phyloP scores from a whole-genome alignment of 768 basidiomycete species.

The Russula olivacea region DNA sequence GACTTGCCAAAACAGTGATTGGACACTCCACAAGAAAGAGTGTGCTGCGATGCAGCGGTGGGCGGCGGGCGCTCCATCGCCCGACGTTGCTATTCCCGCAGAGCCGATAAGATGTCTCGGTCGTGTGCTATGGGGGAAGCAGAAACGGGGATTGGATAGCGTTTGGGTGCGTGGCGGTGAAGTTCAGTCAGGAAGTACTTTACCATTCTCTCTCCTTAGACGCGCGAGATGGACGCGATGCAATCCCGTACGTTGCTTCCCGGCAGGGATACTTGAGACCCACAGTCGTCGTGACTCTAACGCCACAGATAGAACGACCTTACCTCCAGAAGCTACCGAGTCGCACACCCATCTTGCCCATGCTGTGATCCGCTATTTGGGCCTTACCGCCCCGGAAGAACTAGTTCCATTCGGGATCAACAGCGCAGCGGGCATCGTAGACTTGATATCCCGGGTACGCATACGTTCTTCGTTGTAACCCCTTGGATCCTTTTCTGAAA shows the following conservation, averaged over 20 bases:
- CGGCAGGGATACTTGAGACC: neutral
- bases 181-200: too few relatives aligned
- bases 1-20: slow-evolving; percentile 69
- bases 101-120: slow-evolving; percentile 79
- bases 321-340: slow-evolving; percentile 46
- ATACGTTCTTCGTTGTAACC: too few relatives aligned
- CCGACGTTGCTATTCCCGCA: slow-evolving; percentile 49
- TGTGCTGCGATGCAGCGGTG: slow-evolving; percentile 62
- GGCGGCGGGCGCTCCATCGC: slow-evolving; percentile 45
- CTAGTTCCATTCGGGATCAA: slow-evolving; percentile 51
- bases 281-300: neutral
- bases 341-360: slow-evolving; percentile 67
- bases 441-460: slow-evolving; percentile 65
- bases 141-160: slow-evolving; percentile 48
- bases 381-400: slow-evolving; percentile 51
- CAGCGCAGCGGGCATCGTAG: slow-evolving; percentile 58
- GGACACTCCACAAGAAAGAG: slow-evolving; percentile 72
- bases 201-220: slow-evolving; percentile 34
- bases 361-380: slow-evolving; percentile 65
- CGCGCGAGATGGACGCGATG: slow-evolving; percentile 58
- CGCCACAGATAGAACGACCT: slow-evolving; percentile 49
- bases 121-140: slow-evolving; percentile 61
- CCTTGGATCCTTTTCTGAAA: neutral
- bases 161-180: slow-evolving; percentile 46
- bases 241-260: slow-evolving; percentile 64